phyloP scores from a whole-genome alignment of 2,329 filamentous ascomycete species.

The Verticillium isaacii region DNA sequence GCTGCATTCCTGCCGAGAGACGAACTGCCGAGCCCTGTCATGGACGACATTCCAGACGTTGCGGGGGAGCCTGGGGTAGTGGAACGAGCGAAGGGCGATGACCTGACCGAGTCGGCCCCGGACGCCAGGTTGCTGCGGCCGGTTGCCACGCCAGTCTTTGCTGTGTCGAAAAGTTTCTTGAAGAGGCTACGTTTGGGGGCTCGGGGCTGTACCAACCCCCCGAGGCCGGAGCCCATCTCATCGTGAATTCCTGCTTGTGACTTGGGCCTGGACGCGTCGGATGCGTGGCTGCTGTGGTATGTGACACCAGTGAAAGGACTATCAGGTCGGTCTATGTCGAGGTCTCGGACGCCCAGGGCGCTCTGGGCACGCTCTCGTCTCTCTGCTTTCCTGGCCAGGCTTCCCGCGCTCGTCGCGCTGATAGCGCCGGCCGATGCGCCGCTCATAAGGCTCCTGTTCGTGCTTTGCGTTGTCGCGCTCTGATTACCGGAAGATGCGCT shows the following conservation, averaged over 20 bases:
- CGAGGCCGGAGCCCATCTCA: conserved; percentile 65
- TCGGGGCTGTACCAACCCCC: conserved; percentile 73
- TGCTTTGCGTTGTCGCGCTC: conserved; percentile 72
- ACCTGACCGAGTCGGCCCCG: conserved; percentile 38
- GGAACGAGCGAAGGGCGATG: conserved; percentile 37
- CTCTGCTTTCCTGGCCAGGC: conserved; percentile 74
- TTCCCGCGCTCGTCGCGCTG: conserved; percentile 93
- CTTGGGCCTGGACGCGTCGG: conserved; percentile 53
- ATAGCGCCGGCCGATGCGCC: conserved; percentile 85
- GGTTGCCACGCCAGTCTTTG: conserved; percentile 88
- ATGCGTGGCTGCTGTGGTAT: conserved; percentile 85
- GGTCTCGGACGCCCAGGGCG: conserved; percentile 51
- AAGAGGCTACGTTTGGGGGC: conserved; percentile 85
- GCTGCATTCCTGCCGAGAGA: conserved; percentile 45
- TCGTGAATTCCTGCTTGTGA: conserved; percentile 63
- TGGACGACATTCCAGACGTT: conserved; percentile 29
- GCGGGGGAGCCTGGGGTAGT: conserved; percentile 38
- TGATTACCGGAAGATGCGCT: conserved; percentile 70
- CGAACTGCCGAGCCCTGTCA: conserved; percentile 26
- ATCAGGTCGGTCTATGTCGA: conserved; percentile 52
- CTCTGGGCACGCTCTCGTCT: conserved; percentile 50
- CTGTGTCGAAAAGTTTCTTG: conserved; percentile 90
- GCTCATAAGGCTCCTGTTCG: conserved; percentile 87
- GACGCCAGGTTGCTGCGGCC: conserved; percentile 79
- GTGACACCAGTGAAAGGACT: conserved; percentile 73